Conservation (phyloP, 768 basidiomycete species). For the Naganishia vishniacii region DNA sequence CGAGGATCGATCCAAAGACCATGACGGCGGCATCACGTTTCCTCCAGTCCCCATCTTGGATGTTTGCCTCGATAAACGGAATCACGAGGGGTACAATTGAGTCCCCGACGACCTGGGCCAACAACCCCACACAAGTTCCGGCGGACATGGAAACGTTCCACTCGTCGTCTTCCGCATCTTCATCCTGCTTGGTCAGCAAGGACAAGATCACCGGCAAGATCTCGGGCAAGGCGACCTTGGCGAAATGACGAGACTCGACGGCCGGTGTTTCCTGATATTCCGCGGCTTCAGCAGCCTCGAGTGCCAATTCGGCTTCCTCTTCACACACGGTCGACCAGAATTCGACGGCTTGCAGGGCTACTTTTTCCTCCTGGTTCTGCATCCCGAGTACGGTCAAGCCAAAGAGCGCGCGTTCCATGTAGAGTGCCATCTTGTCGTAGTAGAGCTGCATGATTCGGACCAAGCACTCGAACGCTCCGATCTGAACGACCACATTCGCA, state of each 20-base stretch:
- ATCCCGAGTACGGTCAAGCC: constrained; percentile 98
- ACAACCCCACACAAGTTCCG: constrained; percentile 78
- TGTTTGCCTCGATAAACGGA: constrained; percentile 95
- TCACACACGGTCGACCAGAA: constrained; percentile 99
- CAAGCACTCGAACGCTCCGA: constrained; percentile 91
- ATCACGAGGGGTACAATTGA: constrained; percentile 85
- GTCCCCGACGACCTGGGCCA: constrained; percentile 86
- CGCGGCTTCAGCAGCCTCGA: constrained; percentile 88
- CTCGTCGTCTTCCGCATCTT: constrained; percentile 95
- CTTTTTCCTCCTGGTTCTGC: constrained; percentile 84
- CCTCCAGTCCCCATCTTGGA: constrained; percentile 84
- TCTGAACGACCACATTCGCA: constrained; percentile 69
- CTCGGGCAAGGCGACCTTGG: constrained; percentile 88
- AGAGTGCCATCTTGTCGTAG: constrained; percentile 98
- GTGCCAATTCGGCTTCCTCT: constrained; percentile 84
- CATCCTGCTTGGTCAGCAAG: constrained; percentile 85
- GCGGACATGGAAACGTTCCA: constrained; percentile 99
- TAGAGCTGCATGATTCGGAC: constrained; percentile 96
- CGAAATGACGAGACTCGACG: constrained; percentile 80
- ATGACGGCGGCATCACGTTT: constrained; percentile 94
- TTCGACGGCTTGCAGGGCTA: constrained; percentile 92
- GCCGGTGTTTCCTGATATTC: constrained; percentile 73
- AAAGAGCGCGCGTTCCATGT: constrained; percentile 98
- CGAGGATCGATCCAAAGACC: constrained; percentile 96
- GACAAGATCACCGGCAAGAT: constrained; percentile 86